These are phyloP conservation scores for Phaseolus lunatus DNA, from an alignment of 306 rosid genomes.

Conservation along the genomic window DNA sequence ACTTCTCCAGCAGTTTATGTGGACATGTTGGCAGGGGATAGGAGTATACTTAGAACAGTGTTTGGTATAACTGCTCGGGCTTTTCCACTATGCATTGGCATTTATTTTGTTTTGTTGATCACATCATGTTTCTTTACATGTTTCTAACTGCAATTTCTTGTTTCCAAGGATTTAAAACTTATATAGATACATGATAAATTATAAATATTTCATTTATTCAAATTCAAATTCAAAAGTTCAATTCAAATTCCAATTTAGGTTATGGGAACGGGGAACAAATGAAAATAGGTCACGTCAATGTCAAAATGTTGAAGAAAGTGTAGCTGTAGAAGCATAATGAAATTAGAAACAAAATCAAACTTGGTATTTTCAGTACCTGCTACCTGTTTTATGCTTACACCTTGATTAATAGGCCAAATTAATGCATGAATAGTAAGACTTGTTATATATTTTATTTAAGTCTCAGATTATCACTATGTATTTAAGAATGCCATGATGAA, in stretches of 20 bases:
- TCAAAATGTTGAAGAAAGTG: slow-evolving; percentile 14
- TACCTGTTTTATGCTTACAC: slow-evolving; percentile 1
- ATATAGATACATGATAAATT: not conserved
- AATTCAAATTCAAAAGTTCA: not conserved
- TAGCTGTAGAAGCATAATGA: slow-evolving; percentile 24
- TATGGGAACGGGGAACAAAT: slow-evolving; percentile 5
- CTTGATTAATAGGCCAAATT: slow-evolving; percentile 3
- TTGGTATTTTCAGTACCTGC: slow-evolving; percentile 1
- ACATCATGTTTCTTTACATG: slow-evolving; percentile 8
- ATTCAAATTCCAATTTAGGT: slow-evolving; percentile 12
- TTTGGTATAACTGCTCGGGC: slow-evolving; percentile 66
- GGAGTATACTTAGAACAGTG: slow-evolving; percentile 82
- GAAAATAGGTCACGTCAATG: slow-evolving; percentile 1
- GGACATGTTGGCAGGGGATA: slow-evolving; percentile 79
- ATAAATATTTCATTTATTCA: slow-evolving; percentile 17
- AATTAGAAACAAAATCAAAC: slow-evolving; percentile 17
- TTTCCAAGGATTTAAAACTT: slow-evolving; percentile 8
- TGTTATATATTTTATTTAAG: slow-evolving; percentile 12
- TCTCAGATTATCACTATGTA: slow-evolving; percentile 27
- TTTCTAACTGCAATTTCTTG: slow-evolving; percentile 14
- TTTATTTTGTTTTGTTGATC: slow-evolving; percentile 25
- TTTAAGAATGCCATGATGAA: slow-evolving; percentile 12
- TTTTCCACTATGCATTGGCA: slow-evolving; percentile 9
- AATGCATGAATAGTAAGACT: slow-evolving; percentile 35
- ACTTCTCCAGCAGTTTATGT: slow-evolving; percentile 66